Evolutionary conservation across 2,329 filamentous ascomycete genomes (phyloP), one percentile per base, ranked within the genome.

Genomic region (Apiospora malaysiana): DNA sequence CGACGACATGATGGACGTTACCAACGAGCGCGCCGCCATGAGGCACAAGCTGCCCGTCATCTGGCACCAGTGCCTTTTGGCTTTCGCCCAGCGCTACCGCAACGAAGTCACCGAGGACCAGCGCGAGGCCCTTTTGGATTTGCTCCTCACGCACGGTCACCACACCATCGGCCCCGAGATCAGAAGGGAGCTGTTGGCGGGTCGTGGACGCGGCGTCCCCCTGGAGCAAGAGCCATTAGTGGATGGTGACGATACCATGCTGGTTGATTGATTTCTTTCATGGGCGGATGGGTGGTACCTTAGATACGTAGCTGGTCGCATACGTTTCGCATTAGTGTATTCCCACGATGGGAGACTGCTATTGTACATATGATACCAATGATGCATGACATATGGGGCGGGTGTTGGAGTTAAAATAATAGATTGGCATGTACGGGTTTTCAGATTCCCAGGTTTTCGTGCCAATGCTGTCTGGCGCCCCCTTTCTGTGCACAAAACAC

Each of bases 71-170:
- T 94, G 93, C 76, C 85, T 99, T 42, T 84, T 99, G 70, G 92
- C 94, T 1, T 99, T 99, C 83, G 94, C 96, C 37, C 93, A 98
- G 83, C 88, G 95, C 70, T 99, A 98, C 83, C 91, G 94, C 78
- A 97, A 98, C 76, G 95, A 98, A 81, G 95, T 98, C 76, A 97
- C 94, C 1, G 95, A 98, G 81, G 95, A 98, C 76, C 95, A 97
- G 84, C 87, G 95, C 76, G 95, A 99, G 83, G 93, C 94, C 0
- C 83, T 99, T 68, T 84, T 99, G 7, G 96, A 99, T 83, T 83
- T 99, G 72, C 85, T 99, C 23, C 85, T 97, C 59, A 91, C 91
- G 4, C 90, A 95, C 72, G 95, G 95, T 0, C 96, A 99, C 83
- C 90, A 91, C 72, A 89, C 92, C 72, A 98, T 99, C 74, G 94